Evolutionary conservation across 2,329 filamentous ascomycete genomes (phyloP), one percentile per base, ranked within the genome.

Genomic region (Penicillium sp.): DNA sequence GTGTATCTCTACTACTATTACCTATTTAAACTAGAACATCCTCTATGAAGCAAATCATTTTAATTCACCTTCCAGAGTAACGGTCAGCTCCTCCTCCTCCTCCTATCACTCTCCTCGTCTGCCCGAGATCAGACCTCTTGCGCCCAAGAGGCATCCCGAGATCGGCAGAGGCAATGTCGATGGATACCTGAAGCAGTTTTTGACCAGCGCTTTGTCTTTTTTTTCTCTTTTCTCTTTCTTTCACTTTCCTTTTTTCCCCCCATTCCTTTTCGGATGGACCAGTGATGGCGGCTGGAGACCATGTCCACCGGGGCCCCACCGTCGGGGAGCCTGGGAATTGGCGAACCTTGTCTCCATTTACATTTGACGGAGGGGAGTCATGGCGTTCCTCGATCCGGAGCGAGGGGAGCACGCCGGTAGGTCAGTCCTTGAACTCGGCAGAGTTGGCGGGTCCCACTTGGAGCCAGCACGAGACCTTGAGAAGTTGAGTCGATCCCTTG

Each of bases 141-240:
- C 42, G 53, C 44, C 33, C 35, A 40, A 54, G 35, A 63, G 50
- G 53, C 15, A 65, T 63, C 68, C 71, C 68, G 67, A 70, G 73
- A 73, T 74, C 72, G 70, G 68, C 72, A 65, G 66, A 68, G 64
- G 67, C 64, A 68, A 66, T 70, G 72, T 70, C 59, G 64, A 68
- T 66, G 59, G 58, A 65, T 65, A 67, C 64, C 53, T 60, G 62
- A 65, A 65, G 53, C 57, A 67, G 60, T 56, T 57, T 57, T 33
- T 9, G 58, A 40, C 22, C 40, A 57, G 38, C 38, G 55, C 38
- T 56, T 35, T 47, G 53, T 45, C 33, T 26, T 22, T 26, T 38
- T 51, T 8, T 51, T n/a, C 37, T 22, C 56, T 9, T 12, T 26
- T 40, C 28, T 13, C 5, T 19, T 19, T 50, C 12, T 51, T 8